phyloP scores from a whole-genome alignment of 2,329 filamentous ascomycete genomes.

The Aphanoascus verrucosus region DNA sequence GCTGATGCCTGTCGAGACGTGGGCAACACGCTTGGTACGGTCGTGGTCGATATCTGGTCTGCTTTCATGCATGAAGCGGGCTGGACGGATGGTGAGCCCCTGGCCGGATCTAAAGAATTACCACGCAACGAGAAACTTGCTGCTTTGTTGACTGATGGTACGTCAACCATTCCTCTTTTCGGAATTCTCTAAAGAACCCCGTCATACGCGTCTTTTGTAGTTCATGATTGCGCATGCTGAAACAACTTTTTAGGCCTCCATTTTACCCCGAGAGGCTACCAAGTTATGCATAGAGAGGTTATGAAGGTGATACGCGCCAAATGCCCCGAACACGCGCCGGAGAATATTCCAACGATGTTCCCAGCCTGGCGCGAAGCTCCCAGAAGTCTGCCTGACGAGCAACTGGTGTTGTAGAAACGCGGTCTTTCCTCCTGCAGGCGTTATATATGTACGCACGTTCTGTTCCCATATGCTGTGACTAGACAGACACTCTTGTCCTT shows the following conservation, averaged over 20 bases:
- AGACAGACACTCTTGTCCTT: no score
- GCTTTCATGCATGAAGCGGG: slow-evolving; percentile 58
- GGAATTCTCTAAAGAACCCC: no score
- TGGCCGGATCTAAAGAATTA: slow-evolving; percentile 49
- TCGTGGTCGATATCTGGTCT: slow-evolving; percentile 69
- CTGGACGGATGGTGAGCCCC: slow-evolving; percentile 41
- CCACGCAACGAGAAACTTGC: slow-evolving; percentile 47
- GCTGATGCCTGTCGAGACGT: slow-evolving; percentile 55
- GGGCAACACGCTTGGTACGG: slow-evolving; percentile 45
- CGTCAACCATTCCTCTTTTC: slow-evolving; percentile 17
- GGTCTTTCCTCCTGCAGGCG: no score
- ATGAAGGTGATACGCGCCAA: slow-evolving; percentile 41
- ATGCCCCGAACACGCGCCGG: slow-evolving; percentile 47
- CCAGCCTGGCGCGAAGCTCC: slow-evolving; percentile 40
- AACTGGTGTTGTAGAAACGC: not conserved
- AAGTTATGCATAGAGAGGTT: slow-evolving; percentile 45
- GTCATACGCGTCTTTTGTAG: not conserved
- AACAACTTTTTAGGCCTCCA: slow-evolving; percentile 43
- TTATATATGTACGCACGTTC: no score
- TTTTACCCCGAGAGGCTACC: slow-evolving; percentile 47
- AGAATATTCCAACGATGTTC: slow-evolving; percentile 42
- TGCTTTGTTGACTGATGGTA: slow-evolving; percentile 47
- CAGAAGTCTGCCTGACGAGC: not conserved
- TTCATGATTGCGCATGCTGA: not conserved
- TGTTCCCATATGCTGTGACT: no score